Conservation (phyloP, 768 basidiomycete species). For the Lactifluus volemus region DNA sequence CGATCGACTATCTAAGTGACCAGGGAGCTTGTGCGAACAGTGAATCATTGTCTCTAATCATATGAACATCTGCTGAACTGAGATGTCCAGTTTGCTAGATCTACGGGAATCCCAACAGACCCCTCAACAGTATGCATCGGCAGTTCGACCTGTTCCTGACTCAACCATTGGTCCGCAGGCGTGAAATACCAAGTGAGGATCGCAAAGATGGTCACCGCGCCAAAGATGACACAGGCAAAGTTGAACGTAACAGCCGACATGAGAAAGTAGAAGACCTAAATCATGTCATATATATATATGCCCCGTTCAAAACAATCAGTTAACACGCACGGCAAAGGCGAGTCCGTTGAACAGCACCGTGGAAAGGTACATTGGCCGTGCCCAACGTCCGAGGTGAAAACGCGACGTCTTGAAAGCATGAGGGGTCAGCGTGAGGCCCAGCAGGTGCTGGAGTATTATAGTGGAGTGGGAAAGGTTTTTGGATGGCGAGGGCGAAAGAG, state of each 20-base stretch:
- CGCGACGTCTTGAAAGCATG: slow-evolving; percentile 62
- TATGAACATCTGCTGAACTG: too few relatives aligned
- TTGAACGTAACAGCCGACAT: slow-evolving; percentile 72
- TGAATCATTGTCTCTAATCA: too few relatives aligned
- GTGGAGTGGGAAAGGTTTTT: slow-evolving; percentile 89
- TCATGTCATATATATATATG: neutral
- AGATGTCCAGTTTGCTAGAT: too few relatives aligned
- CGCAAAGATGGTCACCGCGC: slow-evolving; percentile 68
- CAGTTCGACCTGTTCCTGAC: slow-evolving; percentile 48
- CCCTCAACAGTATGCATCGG: slow-evolving; percentile 30
- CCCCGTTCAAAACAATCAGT: too few relatives aligned
- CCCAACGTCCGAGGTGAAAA: slow-evolving; percentile 61
- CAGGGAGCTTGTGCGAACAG: too few relatives aligned
- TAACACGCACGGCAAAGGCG: slow-evolving; percentile 54
- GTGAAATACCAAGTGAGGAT: slow-evolving; percentile 70
- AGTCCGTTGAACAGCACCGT: slow-evolving; percentile 66
- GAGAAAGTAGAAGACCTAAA: slow-evolving; percentile 77
- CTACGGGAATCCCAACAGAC: neutral
- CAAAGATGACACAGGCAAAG: slow-evolving; percentile 77
- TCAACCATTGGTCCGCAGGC: slow-evolving; percentile 75
- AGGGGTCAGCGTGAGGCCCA: slow-evolving; percentile 73
- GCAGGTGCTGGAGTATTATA: too few relatives aligned
- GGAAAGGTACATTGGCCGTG: slow-evolving; percentile 58
- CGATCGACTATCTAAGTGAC: too few relatives aligned
- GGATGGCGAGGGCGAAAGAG: too few relatives aligned